Base-by-base conservation (phyloP, 1,284 basidiomycete species). In the Ceraceosorus bombacis region DNA sequence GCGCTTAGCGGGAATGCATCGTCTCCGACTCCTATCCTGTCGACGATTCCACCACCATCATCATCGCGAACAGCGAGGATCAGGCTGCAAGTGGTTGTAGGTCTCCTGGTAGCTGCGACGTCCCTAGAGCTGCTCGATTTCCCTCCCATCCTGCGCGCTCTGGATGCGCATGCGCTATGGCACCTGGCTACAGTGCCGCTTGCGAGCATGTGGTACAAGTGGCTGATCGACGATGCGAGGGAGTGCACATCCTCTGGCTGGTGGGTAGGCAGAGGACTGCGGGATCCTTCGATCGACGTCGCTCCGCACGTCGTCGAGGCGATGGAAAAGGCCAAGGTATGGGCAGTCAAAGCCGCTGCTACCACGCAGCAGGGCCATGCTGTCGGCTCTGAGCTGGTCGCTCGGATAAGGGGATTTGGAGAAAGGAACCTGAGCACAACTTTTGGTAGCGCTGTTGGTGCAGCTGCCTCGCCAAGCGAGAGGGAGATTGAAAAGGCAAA, bases 141-240 rank as follows among this genome's bases (percentile, higher is more conserved):
- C 70, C 85, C 90, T 1, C 90, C 95, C 0, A 53, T 78, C 10
- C 71, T 77, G 37, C 80, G 91, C 49, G 77, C 85, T 4, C 80
- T 97, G n/a, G 95, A 99, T 73, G 91, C 94, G 0, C 95, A 98
- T 78, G 82, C 91, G 4, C 79, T 97, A 9, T 98, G 95, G 95
- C 95, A 99, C 79, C 80, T 88, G 3, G 83, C 85, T 2, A 99
- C 94, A 0, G 86, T 84, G 0, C 88, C 88, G 0, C 84, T 98
- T 53, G 84, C 86, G 2, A 74, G 82, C 54, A 81, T 84, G 60
- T 98, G 94, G 94, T 98, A 74, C 62, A 63, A 66, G 10, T 77
- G 72, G 73, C 65, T 77, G 13, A 62, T 67, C 8, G 53, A 57
- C 38, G 75, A 77, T 59, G 74, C 75, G 3, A 64, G 68, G 39